A percentile compares a stretch with the other conserved stretches of the same genome.
Evolutionary conservation across 495 filamentous ascomycete genomes (phyloP).

Genomic region (Baudoinia panamericana): DNA sequence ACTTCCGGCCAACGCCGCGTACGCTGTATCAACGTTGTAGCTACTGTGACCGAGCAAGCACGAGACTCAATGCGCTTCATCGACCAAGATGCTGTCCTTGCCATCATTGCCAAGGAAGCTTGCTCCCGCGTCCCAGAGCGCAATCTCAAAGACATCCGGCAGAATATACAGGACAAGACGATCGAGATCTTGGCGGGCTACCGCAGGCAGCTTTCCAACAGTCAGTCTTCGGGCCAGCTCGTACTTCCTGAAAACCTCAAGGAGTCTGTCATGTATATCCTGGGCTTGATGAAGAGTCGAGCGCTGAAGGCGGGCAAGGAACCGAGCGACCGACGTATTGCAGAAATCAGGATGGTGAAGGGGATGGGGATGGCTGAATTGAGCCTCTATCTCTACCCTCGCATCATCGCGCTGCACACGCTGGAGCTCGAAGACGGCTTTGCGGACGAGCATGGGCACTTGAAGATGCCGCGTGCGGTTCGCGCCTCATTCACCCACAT

Average conservation of each 20-base stretch:
- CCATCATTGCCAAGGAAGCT: slow-evolving; percentile 86
- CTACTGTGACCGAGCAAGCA: slow-evolving; percentile 72
- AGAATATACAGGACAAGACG: slow-evolving; percentile 74
- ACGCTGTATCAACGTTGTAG: slow-evolving; percentile 83
- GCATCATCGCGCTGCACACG: slow-evolving; percentile 83
- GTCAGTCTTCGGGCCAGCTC: slow-evolving; percentile 83
- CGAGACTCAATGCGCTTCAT: slow-evolving; percentile 79
- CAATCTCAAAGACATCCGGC: slow-evolving; percentile 77
- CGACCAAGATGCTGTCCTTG: slow-evolving; percentile 85
- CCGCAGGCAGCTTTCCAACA: slow-evolving; percentile 74
- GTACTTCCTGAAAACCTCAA: slow-evolving; percentile 93
- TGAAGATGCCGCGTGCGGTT: slow-evolving; percentile 45
- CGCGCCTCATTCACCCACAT: slow-evolving; percentile 84
- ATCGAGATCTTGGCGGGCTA: slow-evolving; percentile 90
- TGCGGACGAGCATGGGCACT: slow-evolving; percentile 72
- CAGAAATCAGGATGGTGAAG: slow-evolving; percentile 83
- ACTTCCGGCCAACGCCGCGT: slow-evolving; percentile 81
- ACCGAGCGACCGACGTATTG: slow-evolving; percentile 77
- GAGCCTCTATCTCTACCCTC: slow-evolving; percentile 87
- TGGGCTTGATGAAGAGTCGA: slow-evolving; percentile 80
- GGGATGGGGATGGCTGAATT: slow-evolving; percentile 75
- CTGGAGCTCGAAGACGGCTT: slow-evolving; percentile 64
- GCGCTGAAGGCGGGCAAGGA: slow-evolving; percentile 89
- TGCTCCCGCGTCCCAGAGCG: slow-evolving; percentile 68
- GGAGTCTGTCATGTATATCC: slow-evolving; percentile 93